Evolutionary conservation across 108 stramenopile species (phyloP).

Genomic region (Nannochloropsis gaditana): DNA sequence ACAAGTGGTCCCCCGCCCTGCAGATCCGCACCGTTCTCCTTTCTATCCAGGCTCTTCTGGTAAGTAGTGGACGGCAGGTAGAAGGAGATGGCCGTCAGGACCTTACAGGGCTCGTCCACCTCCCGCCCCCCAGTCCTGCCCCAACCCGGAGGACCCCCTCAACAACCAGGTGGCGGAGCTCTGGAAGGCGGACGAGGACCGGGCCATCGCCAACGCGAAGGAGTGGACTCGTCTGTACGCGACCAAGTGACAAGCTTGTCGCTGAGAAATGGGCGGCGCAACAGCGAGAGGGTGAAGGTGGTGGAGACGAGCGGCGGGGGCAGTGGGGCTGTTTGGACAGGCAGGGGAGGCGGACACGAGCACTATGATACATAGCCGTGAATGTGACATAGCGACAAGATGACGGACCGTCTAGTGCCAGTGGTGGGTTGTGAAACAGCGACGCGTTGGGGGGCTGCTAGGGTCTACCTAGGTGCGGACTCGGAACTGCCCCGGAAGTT

Average conservation of each 20-base stretch:
- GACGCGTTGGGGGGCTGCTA: too few relatives aligned
- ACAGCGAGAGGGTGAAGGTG: background rate
- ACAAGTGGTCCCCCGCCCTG: slow-evolving; percentile 98
- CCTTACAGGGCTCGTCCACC: background rate
- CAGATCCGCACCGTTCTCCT: slow-evolving; percentile 88
- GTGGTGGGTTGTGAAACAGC: too few relatives aligned
- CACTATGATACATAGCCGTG: too few relatives aligned
- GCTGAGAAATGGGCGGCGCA: slow-evolving; percentile 9
- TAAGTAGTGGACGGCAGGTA: background rate
- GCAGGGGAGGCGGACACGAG: background rate
- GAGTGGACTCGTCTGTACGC: background rate
- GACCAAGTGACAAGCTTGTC: background rate
- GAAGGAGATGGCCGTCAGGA: background rate
- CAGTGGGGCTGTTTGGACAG: background rate
- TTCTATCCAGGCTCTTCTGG: slow-evolving; percentile 85
- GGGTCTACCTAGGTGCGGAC: too few relatives aligned
- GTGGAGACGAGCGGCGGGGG: background rate
- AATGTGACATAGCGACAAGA: too few relatives aligned
- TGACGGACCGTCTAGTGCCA: too few relatives aligned
- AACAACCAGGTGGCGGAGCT: slow-evolving; percentile 92
- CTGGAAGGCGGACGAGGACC: slow-evolving; percentile 89
- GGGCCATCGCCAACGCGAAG: slow-evolving; percentile 64
- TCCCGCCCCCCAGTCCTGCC: slow-evolving; percentile 57
- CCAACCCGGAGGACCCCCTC: slow-evolving; percentile 97
- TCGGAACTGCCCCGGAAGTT: too few relatives aligned